These are phyloP conservation scores for Xanthoceras sorbifolium DNA, from an alignment of 345 rosid genomes.

Conservation along the genomic window DNA sequence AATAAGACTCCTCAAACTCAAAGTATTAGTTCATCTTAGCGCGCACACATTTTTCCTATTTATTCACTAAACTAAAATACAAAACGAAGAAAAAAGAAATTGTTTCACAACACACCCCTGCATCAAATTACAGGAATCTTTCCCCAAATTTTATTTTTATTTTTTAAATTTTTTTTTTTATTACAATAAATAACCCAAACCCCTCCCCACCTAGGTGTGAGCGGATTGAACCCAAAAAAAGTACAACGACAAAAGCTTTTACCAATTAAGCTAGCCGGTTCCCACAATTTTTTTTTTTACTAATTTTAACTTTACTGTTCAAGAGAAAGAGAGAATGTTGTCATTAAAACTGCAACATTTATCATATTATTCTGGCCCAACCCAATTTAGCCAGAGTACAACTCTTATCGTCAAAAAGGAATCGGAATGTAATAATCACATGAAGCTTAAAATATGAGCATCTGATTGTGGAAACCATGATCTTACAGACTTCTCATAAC, in stretches of 20 bases:
- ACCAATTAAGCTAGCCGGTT: too few relatives aligned
- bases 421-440: background rate
- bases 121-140: background rate
- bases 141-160: background rate
- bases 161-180: too few relatives aligned
- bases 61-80: background rate
- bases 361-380: background rate
- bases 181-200: too few relatives aligned
- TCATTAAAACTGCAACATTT: background rate
- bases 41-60: background rate
- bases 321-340: background rate
- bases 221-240: too few relatives aligned
- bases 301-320: too few relatives aligned
- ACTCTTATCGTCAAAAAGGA: background rate
- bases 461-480: background rate
- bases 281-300: too few relatives aligned
- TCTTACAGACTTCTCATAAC: background rate
- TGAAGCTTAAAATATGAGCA: background rate
- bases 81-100: background rate
- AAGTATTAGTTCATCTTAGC: background rate
- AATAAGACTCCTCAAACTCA: background rate
- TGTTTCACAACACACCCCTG: background rate
- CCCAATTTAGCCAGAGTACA: too few relatives aligned
- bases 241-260: too few relatives aligned
- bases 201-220: too few relatives aligned